Base-by-base conservation (phyloP, 148 eudicot genomes). In the Agrostemma githago region DNA sequence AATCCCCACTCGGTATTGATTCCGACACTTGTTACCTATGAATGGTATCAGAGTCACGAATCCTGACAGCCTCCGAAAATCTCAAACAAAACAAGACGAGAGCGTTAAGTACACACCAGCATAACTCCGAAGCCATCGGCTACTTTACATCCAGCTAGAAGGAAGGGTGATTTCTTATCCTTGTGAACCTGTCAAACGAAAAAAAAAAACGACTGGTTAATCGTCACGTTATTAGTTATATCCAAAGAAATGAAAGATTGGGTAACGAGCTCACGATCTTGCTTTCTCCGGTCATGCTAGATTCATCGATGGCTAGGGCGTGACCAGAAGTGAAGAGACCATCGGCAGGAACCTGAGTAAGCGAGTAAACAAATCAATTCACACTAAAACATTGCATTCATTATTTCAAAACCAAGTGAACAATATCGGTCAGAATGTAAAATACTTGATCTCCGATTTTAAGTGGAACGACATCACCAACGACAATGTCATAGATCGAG, bases 261-360 rank as follows among this genome's bases (percentile, higher is more conserved):
- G 66, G 78, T 64, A 81, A 76, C 68, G 68, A 74, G 82, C 97
- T 91, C 85, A 93, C 98, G 79, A 85, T 89, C 86, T 89, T 91
- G 92, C 97, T 93, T 82, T 93, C 98, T 72, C 98, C 98, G 15
- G 98, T 93, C 98, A 93, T 93, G 86, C 98, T 93, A 15, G 98
- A 93, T 86, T 93, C 98, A 79, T 93, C 98, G 59, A 93, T 86
- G 57, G 92, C 83, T 70, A 93, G 88, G 71, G 91, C 84, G 78
- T 93, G 97, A 63, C 97, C 89, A 79, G 88, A 79, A 68, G 86
- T 76, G 54, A 93, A 75, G 70, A 93, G 42, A 48, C 98, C 98
- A 81, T 93, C 98, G 6, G 98, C 98, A 72, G 97, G 98, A 70
- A 93, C 92, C 92, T 90, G 74, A 66, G 54, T 56, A 63, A 46